Evolutionary conservation across 768 basidiomycete genomes (phyloP).

Genomic region (Lentinula aciculospora): DNA sequence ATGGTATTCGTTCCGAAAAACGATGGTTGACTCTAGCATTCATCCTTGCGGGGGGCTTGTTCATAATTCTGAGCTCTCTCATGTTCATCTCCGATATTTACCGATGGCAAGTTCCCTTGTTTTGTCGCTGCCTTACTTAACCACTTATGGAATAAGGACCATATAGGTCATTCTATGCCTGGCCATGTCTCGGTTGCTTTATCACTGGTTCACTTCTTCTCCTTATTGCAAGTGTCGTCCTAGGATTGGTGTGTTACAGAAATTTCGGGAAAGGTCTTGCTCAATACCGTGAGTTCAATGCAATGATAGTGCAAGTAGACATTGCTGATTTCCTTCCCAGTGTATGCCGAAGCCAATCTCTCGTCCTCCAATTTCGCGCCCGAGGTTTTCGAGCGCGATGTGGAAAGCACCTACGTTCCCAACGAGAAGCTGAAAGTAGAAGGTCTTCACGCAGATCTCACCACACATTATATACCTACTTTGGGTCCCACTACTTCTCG

Average conservation of each 20-base stretch:
- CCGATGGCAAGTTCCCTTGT: not conserved
- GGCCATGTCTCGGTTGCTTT: constrained; percentile 24
- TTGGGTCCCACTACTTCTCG: constrained; percentile 14
- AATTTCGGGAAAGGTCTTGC: constrained; percentile 53
- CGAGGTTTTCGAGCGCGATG: constrained; percentile 17
- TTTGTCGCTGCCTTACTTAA: constrained; percentile 2
- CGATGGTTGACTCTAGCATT: constrained; percentile 36
- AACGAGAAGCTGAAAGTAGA: constrained; percentile 2
- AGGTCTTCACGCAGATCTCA: not conserved
- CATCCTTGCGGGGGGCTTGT: constrained; percentile 31
- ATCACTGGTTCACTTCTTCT: constrained; percentile 18
- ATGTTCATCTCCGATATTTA: constrained; percentile 29
- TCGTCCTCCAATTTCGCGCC: constrained; percentile 16
- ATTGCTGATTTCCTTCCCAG: not conserved
- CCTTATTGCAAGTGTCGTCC: constrained; percentile 26
- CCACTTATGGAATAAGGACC: not conserved
- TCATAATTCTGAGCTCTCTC: constrained; percentile 31
- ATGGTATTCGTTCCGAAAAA: constrained; percentile 41
- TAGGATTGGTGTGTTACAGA: constrained; percentile 43
- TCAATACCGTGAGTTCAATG: constrained; percentile 42
- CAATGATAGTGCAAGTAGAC: not conserved
- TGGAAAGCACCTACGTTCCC: constrained; percentile 6
- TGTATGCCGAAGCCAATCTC: constrained; percentile 16
- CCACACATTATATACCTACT: constrained; percentile 11
- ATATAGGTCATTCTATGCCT: constrained; percentile 16